Percentiles rank a stretch among this genome's conserved stretches.
These are phyloP conservation scores for Pinus tabuliformis DNA, from an alignment of 75 land plant genomes.

Conservation along the genomic window DNA sequence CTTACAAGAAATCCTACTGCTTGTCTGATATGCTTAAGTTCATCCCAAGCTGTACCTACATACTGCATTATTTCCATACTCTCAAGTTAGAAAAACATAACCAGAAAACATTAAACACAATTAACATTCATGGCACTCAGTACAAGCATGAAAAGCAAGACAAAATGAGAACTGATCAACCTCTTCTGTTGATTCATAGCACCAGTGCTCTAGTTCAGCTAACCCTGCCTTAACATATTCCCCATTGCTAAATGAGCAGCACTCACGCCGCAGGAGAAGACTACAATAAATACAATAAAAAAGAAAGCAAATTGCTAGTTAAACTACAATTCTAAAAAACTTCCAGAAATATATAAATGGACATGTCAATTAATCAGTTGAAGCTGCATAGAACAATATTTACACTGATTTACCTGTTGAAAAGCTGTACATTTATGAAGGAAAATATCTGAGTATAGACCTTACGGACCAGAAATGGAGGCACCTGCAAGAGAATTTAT, in stretches of 20 bases:
- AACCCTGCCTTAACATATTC: slow-evolving; percentile 97
- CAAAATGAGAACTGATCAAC: slow-evolving; percentile 15
- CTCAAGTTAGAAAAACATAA: background rate
- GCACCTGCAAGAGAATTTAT: slow-evolving; percentile 33
- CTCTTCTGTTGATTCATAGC: slow-evolving; percentile 86
- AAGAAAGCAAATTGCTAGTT: background rate
- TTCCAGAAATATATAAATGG: background rate
- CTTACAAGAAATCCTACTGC: slow-evolving; percentile 96
- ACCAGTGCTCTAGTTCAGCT: slow-evolving; percentile 95
- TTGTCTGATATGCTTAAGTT: slow-evolving; percentile 92
- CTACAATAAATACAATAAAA: slow-evolving; percentile 21
- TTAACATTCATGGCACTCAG: background rate
- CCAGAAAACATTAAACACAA: background rate
- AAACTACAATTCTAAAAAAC: background rate
- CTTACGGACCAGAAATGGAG: slow-evolving; percentile 65
- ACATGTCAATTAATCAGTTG: background rate
- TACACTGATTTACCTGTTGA: slow-evolving; percentile 50
- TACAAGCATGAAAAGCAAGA: background rate
- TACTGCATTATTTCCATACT: slow-evolving; percentile 44
- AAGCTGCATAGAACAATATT: background rate
- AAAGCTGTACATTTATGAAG: slow-evolving; percentile 70
- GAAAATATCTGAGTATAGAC: slow-evolving; percentile 70
- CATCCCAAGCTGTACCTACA: slow-evolving; percentile 96
- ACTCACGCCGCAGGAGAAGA: slow-evolving; percentile 85
- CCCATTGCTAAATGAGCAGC: slow-evolving; percentile 97